Evolutionary conservation across 148 eudicot genomes (phyloP), one percentile per base, ranked within the genome.

Genomic region (Selenicereus undatus): DNA sequence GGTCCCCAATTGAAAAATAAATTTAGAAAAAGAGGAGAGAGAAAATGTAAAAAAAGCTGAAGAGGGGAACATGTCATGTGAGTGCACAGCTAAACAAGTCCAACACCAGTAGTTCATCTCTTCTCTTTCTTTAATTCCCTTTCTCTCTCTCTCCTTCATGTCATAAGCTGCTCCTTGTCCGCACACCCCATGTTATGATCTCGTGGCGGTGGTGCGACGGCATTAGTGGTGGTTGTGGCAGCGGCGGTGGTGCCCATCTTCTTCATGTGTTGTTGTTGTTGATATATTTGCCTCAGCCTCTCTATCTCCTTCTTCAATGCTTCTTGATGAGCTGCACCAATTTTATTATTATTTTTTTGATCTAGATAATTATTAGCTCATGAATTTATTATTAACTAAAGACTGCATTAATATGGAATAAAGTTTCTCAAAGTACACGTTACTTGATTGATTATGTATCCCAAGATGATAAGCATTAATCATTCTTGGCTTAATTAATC

Each of bases 221-320:
- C 1, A 30, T 32, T 13, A 39, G 60, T 12, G 26, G 39, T 29
- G 32, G 39, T 32, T 75, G 79, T 71, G 13, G 39, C 70, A 82
- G 27, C 70, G 83, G 77, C 4, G 82, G 32, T 24, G 62, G 62
- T 71, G 81, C 84, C 35, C 83, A 84, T 83, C 78, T 89, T 89
- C 86, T 89, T 87, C 29, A 83, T 45, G 62, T 73, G 90, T 43
- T 93, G 83, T 56, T 82, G 80, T 30, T 94, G 96, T 20, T 86
- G 91, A 82, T 90, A 91, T 75, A 95, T 84, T 86, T 90, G 89
- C 60, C 94, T 88, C 75, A 95, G 79, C 45, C 98, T 90, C 87
- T 93, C 98, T 72, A 93, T 93, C 82, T 95, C 98, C 76, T 89
- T 90, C 92, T 88, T 91, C 82, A 95, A 80, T 81, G 98, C 97